Evolutionary conservation across 306 rosid species (phyloP), one percentile per base, ranked within the genome.

Genomic region (Comarum palustre): DNA sequence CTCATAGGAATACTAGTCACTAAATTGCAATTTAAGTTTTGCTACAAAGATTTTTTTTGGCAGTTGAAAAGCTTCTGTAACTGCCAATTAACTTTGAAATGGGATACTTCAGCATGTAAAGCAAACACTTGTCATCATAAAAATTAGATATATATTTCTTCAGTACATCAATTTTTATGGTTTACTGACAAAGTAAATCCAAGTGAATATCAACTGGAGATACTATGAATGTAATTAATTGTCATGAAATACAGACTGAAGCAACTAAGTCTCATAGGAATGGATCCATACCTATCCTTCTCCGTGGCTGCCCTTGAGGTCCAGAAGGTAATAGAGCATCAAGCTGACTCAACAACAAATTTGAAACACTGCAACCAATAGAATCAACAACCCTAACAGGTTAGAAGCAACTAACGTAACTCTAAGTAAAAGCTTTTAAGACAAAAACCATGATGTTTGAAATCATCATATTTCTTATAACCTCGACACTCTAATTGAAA

Each of bases 261-360:
- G 25, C 36, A 51, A 12, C 38, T 20, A 36, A 36, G 16, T 50
- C 73, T 71, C 38, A 42, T 25, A 25, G 66, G 15, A 39, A 62
- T 12, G n/a, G 55, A 41, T 39, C 17, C 87, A 79, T 76, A 94
- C 97, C 97, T 81, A 91, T 78, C 81, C 90, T 90, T 82, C 99
- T 86, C 68, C 96, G 92, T 0, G 75, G 91, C 80, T 85, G 96
- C 73, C 96, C 99, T 68, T 77, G 83, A 42, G 91, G 89, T 78
- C 96, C 96, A 4, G 88, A 67, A 68, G 97, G 99, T 55, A 88
- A 80, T 58, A 91, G 68, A 73, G 87, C 70, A 72, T 91, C 99
- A 68, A 94, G 96, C 79, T 89, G 97, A 77, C 51, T 69, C 75
- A 87, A 31, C 84, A 94, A 70, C 75, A 17, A 2, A 31, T 1